phyloP scores from a whole-genome alignment of 192 early-diverging fungal genomes.

The Gonapodya sp. region DNA sequence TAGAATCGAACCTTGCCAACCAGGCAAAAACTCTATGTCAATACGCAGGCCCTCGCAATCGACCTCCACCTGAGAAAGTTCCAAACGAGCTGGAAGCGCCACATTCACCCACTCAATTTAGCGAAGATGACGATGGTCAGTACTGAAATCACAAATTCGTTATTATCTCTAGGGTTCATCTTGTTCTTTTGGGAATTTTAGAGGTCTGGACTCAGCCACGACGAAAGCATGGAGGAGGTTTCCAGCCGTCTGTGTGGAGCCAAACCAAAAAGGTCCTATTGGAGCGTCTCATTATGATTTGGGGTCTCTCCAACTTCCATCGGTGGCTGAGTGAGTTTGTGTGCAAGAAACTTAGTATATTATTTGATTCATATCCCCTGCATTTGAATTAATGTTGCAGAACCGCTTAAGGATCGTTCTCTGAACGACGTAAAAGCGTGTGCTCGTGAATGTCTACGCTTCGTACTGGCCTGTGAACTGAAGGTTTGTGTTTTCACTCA shows the following conservation, averaged over 20 bases:
- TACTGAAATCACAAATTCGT: not conserved
- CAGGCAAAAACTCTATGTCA: too few relatives aligned
- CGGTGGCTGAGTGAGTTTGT: slow-evolving; percentile 28
- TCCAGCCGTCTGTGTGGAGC: slow-evolving; percentile 30
- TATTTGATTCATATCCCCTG: too few relatives aligned
- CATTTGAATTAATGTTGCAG: too few relatives aligned
- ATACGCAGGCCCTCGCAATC: not conserved
- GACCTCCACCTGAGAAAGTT: not conserved
- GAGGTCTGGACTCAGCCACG: slow-evolving; percentile 18
- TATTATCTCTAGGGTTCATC: not conserved
- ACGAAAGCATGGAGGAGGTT: slow-evolving; percentile 12
- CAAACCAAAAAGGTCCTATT: slow-evolving; percentile 37
- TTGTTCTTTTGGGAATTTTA: slow-evolving; percentile 8
- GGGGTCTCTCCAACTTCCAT: slow-evolving; percentile 48
- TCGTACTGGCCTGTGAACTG: slow-evolving; percentile 12
- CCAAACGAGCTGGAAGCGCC: not conserved
- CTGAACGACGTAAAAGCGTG: slow-evolving; percentile 49
- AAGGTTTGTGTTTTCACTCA: not conserved
- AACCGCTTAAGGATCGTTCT: slow-evolving; percentile 42
- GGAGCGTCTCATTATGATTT: slow-evolving; percentile 43
- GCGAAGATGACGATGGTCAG: not conserved
- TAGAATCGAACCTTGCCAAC: too few relatives aligned
- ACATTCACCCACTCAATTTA: not conserved
- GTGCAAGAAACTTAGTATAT: too few relatives aligned
- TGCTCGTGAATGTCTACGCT: slow-evolving; percentile 37